Evolutionary conservation across 2,329 filamentous ascomycete genomes (phyloP).

Genomic region (Helicocarpus griseus): DNA sequence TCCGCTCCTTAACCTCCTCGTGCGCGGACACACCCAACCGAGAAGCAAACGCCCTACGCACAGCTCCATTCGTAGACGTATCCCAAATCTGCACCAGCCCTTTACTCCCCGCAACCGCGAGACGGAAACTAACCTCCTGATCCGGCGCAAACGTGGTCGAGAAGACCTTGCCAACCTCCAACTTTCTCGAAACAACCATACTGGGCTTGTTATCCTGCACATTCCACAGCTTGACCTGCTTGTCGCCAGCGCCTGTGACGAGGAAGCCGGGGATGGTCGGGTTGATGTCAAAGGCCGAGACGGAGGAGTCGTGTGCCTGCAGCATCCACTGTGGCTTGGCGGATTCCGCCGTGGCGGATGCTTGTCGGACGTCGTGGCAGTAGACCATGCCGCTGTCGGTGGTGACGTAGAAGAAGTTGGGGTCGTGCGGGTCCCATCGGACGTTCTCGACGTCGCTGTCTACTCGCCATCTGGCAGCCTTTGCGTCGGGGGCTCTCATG

Average conservation of each 20-base stretch:
- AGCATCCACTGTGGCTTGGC: constrained; percentile 89
- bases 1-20: constrained; percentile 56
- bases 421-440: constrained; percentile 84
- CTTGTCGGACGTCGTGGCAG: constrained; percentile 76
- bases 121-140: constrained; percentile 76
- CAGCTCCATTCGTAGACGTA: constrained; percentile 82
- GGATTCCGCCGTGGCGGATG: constrained; percentile 59
- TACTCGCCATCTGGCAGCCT: constrained; percentile 77
- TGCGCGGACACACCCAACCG: constrained; percentile 23
- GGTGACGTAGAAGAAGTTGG: constrained; percentile 89
- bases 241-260: constrained; percentile 87
- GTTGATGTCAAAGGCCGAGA: constrained; percentile 91
- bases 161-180: constrained; percentile 93
- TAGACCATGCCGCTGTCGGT: constrained; percentile 89
- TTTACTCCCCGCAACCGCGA: constrained; percentile 91
- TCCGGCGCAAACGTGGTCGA: constrained; percentile 85
- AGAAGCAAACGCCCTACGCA: constrained; percentile 77
- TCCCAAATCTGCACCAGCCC: constrained; percentile 92
- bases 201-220: constrained; percentile 68
- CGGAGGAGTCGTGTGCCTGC: constrained; percentile 86
- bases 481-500: constrained; percentile 83
- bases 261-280: constrained; percentile 81
- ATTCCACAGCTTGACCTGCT: constrained; percentile 95
- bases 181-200: constrained; percentile 82
- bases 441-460: constrained; percentile 93